Evolutionary conservation across 2,329 filamentous ascomycete genomes (phyloP), one percentile per base, ranked within the genome.

Genomic region (Diaporthe australafricana): DNA sequence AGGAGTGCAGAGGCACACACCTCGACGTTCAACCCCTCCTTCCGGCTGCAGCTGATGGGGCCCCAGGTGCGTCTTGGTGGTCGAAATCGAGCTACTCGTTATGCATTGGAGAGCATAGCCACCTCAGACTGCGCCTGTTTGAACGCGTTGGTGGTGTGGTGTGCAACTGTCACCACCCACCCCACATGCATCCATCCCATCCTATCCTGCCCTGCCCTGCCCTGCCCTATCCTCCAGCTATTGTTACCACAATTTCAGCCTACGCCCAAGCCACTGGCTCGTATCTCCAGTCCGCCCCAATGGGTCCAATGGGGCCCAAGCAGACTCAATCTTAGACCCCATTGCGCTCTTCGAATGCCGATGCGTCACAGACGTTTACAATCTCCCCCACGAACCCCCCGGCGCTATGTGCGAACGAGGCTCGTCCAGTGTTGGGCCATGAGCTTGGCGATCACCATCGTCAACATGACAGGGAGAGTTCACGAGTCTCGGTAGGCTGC

Each of bases 401-500:
- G 14, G 40, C 40, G 57, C 42, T 16, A 48, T 40, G 38, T 8
- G 32, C 42, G 30, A 22, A 30, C 16, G 48, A 17, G 27, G 12
- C 22, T 12, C 5, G 12, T 6, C 30, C 17, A 12, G 45, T 48
- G 20, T 8, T 48, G 45, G 2, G 45, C 20, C 45, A 22, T 48
- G 20, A 48, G 45, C 45, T 48, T 48, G 45, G 55, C 32, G n/a
- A 40, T 60, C 25, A 22, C 5, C 32, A 16, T 32, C 25, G 2
- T 35, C 9, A 14, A n/a, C 12, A 9, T 40, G 63, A 8, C 48
- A 20, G 65, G 22, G 38, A 68, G 45, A 40, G 20, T 2, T 40
- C 32, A 40, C 40, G 50, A 69, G 42, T 17, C 55, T 69, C 67
- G 67, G 67, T 69, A 69, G 56, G 55, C 8, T 27, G 67, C 67